Evolutionary conservation across 169 alveolate species (phyloP).

Genomic region (Cryptosporidium xiaoi): DNA sequence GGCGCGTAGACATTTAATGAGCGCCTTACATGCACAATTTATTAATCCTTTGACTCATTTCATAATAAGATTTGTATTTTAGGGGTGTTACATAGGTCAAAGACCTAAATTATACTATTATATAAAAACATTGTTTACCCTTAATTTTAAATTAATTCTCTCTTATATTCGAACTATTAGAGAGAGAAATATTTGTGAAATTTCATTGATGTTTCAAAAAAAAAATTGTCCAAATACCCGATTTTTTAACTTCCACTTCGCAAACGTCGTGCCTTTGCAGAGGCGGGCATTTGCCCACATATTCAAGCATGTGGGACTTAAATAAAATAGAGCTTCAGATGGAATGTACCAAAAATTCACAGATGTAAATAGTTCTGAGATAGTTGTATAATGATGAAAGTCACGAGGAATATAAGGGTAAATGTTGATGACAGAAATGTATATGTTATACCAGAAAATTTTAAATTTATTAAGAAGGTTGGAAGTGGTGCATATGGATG

Average conservation of each 20-base stretch:
- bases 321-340: neutral
- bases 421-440: slow-evolving; percentile 54
- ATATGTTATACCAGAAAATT: slow-evolving; percentile 62
- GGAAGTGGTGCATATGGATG: slow-evolving; percentile 84
- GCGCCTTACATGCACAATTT: slow-evolving; percentile 51
- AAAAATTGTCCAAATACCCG: too few relatives aligned
- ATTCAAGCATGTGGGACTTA: slow-evolving; percentile 67
- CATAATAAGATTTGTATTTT: too few relatives aligned
- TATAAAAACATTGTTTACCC: too few relatives aligned
- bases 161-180: too few relatives aligned
- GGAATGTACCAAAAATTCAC: slow-evolving; percentile 4
- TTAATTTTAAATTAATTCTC: too few relatives aligned
- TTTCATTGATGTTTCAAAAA: too few relatives aligned
- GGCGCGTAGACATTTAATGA: slow-evolving; percentile 29
- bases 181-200: too few relatives aligned
- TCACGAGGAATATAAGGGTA: slow-evolving; percentile 33
- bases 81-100: too few relatives aligned
- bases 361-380: slow-evolving; percentile 26
- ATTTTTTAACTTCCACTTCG: slow-evolving; percentile 20
- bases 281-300: slow-evolving; percentile 75
- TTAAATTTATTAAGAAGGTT: slow-evolving; percentile 75
- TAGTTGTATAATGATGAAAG: slow-evolving; percentile 19
- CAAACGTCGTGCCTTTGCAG: slow-evolving; percentile 67
- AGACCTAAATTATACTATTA: too few relatives aligned
- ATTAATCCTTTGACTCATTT: too few relatives aligned